Conservation (phyloP, 768 basidiomycete species). For the Lentinula aciculospora region DNA sequence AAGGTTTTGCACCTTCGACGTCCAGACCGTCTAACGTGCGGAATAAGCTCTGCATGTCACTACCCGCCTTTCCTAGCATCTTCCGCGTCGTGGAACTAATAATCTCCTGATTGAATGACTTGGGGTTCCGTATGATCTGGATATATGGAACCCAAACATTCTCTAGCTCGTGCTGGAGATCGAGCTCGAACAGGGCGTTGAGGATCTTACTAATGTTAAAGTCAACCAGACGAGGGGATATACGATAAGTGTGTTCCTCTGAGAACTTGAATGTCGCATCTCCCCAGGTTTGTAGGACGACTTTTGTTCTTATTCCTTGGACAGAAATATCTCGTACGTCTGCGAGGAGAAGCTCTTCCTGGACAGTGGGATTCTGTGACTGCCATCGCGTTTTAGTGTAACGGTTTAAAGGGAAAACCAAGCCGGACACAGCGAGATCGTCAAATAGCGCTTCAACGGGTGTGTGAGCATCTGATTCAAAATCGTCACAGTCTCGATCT, state of each 20-base stretch:
- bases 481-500: constrained; percentile 21
- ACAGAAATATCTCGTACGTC: constrained; percentile 35
- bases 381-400: constrained; percentile 32
- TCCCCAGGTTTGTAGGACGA: constrained; percentile 34
- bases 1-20: constrained; percentile 25
- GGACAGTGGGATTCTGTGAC: constrained; percentile 31
- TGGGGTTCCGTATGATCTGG: constrained; percentile 38
- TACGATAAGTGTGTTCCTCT: constrained; percentile 32
- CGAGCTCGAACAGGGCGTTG: constrained; percentile 39
- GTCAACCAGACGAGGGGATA: constrained; percentile 46
- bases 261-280: constrained; percentile 21
- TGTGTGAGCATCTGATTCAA: constrained; percentile 19
- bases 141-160: constrained; percentile 26
- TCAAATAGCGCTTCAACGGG: constrained; percentile 46
- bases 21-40: constrained; percentile 29
- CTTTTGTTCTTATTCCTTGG: constrained; percentile 24
- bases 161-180: constrained; percentile 26
- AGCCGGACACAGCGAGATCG: constrained; percentile 39
- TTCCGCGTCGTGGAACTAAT: constrained; percentile 14
- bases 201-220: constrained; percentile 46
- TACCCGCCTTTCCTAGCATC: constrained; percentile 28
- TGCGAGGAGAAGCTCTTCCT: constrained; percentile 31
- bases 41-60: constrained; percentile 33
- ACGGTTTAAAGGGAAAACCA: constrained; percentile 37
- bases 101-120: constrained; percentile 27